Conservation (phyloP, 352 stramenopile species). For the Globisporangium spiculum region DNA sequence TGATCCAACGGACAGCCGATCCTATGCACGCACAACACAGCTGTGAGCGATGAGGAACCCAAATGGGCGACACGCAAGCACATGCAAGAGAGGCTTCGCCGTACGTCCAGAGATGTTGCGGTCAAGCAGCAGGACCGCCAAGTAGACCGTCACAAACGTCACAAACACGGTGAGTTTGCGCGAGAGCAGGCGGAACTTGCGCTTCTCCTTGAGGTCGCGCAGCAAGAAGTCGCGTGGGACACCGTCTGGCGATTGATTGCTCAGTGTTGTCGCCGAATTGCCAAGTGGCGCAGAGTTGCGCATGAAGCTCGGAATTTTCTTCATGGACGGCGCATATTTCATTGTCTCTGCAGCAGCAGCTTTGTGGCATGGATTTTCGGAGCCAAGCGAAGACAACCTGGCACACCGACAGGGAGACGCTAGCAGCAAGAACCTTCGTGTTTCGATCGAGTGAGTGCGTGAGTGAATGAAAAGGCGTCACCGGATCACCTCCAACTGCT, state of each 20-base stretch:
- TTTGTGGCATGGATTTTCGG: neutral
- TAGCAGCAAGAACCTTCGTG: neutral
- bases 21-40: constrained; percentile 22
- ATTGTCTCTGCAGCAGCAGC: neutral
- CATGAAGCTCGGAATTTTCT: constrained; percentile 15
- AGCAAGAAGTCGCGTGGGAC: constrained; percentile 54
- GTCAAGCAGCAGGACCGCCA: constrained; percentile 55
- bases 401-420: neutral
- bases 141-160: constrained; percentile 62
- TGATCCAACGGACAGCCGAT: constrained; percentile 49
- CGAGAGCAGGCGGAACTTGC: constrained; percentile 62
- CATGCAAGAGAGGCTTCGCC: neutral
- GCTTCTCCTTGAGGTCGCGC: constrained; percentile 64
- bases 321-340: constrained; percentile 18
- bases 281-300: neutral
- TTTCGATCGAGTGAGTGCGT: neutral
- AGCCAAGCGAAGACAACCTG: neutral
- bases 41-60: neutral
- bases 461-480: neutral
- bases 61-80: neutral
- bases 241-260: constrained; percentile 13
- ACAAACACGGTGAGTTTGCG: constrained; percentile 66
- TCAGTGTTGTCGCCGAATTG: neutral
- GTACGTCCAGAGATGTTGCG: constrained; percentile 70
- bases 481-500: neutral